phyloP scores from a whole-genome alignment of 1,284 basidiomycete species.

The Trametes polyzona region DNA sequence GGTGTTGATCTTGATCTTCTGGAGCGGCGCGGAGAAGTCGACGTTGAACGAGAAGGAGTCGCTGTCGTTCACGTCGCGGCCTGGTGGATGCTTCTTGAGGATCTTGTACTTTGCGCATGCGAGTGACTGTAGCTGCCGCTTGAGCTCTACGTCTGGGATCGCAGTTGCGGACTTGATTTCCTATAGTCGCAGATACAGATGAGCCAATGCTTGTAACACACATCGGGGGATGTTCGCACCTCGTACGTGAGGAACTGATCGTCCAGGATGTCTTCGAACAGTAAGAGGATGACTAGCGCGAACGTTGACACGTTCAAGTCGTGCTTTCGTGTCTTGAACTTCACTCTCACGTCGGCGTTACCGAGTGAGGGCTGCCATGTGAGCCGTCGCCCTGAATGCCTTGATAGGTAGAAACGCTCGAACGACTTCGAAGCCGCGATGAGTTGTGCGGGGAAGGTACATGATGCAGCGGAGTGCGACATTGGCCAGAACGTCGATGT shows the following conservation, averaged over 20 bases:
- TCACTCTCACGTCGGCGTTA: conserved; percentile 86
- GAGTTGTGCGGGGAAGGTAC: conserved; percentile 71
- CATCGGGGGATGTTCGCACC: conserved; percentile 41
- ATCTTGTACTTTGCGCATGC: conserved; percentile 98
- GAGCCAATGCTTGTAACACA: too few species aligned
- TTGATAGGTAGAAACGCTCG: conserved; percentile 88
- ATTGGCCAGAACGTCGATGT: conserved; percentile 95
- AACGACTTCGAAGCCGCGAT: conserved; percentile 74
- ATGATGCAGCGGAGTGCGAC: conserved; percentile 62
- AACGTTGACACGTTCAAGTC: conserved; percentile 95
- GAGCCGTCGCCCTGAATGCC: conserved; percentile 89
- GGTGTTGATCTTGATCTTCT: conserved; percentile 94
- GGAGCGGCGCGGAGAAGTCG: conserved; percentile 80
- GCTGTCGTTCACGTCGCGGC: conserved; percentile 74
- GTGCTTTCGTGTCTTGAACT: conserved; percentile 82
- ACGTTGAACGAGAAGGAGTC: conserved; percentile 93
- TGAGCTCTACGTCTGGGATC: conserved; percentile 81
- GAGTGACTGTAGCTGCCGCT: conserved; percentile 92
- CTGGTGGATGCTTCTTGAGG: conserved; percentile 88
- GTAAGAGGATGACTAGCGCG: conserved; percentile 85
- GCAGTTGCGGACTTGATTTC: conserved; percentile 73
- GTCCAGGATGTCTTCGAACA: conserved; percentile 80
- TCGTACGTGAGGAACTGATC: conserved; percentile 76
- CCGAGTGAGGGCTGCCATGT: conserved; percentile 96
- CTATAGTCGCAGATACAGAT: too few species aligned